Conservation (phyloP, 2,329 filamentous ascomycete species). For the Teratosphaeria destructans region DNA sequence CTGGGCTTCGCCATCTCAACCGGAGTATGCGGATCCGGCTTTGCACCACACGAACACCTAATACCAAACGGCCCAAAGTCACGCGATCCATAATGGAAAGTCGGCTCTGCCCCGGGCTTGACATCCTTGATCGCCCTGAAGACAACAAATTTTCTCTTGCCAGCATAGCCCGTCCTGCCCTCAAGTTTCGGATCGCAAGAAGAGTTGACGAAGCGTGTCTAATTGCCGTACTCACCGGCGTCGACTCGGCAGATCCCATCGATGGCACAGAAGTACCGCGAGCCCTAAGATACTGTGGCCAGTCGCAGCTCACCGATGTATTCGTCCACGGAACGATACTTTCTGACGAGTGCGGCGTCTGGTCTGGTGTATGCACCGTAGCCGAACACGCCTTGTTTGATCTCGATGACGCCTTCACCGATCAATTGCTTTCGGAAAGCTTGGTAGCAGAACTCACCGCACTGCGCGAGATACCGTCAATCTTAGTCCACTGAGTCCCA, state of each 20-base stretch:
- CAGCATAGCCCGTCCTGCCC: background rate
- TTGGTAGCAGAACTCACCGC: background rate
- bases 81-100: conserved; percentile 2
- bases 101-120: conserved; percentile 1
- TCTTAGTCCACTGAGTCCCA: background rate
- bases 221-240: conserved; percentile 3
- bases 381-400: conserved; percentile 1
- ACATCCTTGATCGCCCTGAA: conserved; percentile 4
- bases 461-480: background rate
- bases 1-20: background rate
- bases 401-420: conserved; percentile 1
- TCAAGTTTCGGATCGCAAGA: conserved; percentile 4
- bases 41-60: conserved; percentile 2
- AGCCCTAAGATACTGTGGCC: background rate
- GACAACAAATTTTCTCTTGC: conserved; percentile 3
- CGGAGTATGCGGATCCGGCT: conserved; percentile 1
- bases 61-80: conserved; percentile 5
- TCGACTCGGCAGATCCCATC: conserved; percentile 1
- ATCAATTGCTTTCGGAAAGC: background rate
- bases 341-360: conserved; percentile 1
- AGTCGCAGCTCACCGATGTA: conserved; percentile 6
- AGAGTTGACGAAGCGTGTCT: conserved; percentile 8
- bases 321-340: conserved; percentile 4
- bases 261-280: background rate
- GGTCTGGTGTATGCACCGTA: conserved; percentile 5